Conservation (phyloP, 1,139 yeast genomes). For the Pichia norvegensis region DNA sequence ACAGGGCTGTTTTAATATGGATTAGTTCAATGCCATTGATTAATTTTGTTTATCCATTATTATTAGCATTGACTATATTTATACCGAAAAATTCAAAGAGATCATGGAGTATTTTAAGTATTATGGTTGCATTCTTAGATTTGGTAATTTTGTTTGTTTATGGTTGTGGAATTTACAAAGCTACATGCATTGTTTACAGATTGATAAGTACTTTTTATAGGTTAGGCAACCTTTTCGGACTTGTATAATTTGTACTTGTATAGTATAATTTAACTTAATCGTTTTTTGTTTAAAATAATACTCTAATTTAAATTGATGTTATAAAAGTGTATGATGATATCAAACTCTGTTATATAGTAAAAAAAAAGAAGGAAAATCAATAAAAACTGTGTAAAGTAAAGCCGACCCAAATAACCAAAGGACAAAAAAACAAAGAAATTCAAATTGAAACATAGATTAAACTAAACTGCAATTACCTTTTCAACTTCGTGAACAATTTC, state of each 20-base stretch:
- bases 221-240: not conserved
- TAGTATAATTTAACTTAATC: no score
- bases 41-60: conserved; percentile 1
- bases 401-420: not conserved
- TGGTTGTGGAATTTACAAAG: conserved; percentile 1
- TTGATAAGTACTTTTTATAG: not conserved
- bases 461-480: conserved; percentile 3
- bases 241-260: not conserved
- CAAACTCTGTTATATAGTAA: not conserved
- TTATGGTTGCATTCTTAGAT: conserved; percentile 4
- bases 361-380: not conserved
- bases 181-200: not conserved
- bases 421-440: not conserved
- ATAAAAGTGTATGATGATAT: not conserved
- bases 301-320: not conserved
- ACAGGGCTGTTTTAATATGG: conserved; percentile 2
- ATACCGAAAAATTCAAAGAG: conserved; percentile 5
- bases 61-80: conserved; percentile 2
- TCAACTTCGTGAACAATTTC: conserved; percentile 16
- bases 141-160: not conserved
- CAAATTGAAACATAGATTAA: no score
- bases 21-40: conserved; percentile 6
- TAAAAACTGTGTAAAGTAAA: not conserved
- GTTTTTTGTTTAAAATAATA: not conserved
- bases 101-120: conserved; percentile 6